Percentiles rank a stretch among this genome's conserved stretches.
Conservation (phyloP, 2,329 filamentous ascomycete genomes). For the Fusarium tanahbumbuense region DNA sequence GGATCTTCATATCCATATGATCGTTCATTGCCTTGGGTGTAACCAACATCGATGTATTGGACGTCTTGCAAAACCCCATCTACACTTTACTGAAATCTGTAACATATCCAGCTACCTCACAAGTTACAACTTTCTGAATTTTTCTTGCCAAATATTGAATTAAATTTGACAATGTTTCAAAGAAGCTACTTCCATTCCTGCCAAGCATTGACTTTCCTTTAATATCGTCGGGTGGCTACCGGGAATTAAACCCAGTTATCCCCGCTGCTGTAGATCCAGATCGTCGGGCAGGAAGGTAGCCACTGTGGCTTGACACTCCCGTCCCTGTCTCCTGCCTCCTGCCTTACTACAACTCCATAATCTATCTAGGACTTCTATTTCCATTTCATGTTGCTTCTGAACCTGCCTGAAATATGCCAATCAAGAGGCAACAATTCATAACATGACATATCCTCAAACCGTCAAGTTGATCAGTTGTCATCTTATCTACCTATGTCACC, state of each 20-base stretch:
- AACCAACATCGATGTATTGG: not conserved
- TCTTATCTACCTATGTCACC: not conserved
- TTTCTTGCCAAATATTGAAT: not conserved
- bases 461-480: not conserved
- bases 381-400: not conserved
- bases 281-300: constrained; percentile 19
- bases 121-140: not conserved
- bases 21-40: constrained; percentile 13
- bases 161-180: not conserved
- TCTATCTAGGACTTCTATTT: not conserved
- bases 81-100: constrained; percentile 4
- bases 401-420: not conserved
- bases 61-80: constrained; percentile 3
- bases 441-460: not conserved
- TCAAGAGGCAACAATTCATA: not conserved
- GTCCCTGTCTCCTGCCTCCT: not conserved
- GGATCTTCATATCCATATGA: constrained; percentile 27
- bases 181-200: constrained; percentile 4
- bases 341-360: not conserved
- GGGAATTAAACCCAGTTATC: constrained; percentile 25
- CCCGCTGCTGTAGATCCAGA: constrained; percentile 31
- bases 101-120: not conserved
- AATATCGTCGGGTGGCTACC: constrained; percentile 22
- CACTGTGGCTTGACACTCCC: constrained; percentile 32
- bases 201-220: constrained; percentile 29